A percentile compares a stretch with the other conserved stretches of the same genome.
Evolutionary conservation across 805 yeast genomes (phyloP).

Genomic region (Candida endomychidarum): DNA sequence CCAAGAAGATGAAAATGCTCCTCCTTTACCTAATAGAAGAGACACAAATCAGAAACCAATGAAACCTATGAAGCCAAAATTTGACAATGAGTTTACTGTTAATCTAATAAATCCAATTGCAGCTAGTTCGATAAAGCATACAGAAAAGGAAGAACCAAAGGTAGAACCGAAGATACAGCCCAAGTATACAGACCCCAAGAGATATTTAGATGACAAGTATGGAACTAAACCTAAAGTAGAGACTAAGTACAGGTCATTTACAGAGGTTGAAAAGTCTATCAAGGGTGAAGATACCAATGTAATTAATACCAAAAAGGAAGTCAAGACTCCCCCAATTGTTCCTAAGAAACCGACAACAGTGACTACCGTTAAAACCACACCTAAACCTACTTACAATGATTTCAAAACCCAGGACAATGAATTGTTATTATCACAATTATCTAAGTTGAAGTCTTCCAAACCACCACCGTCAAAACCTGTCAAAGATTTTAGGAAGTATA

Average conservation of each 20-base stretch:
- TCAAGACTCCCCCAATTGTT: too few relatives aligned
- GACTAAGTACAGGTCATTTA: constrained; percentile 18
- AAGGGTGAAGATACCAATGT: constrained; percentile 4
- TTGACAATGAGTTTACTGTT: constrained; percentile 13
- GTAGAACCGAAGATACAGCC: not conserved
- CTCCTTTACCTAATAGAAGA: constrained; percentile 7
- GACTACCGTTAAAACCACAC: not conserved
- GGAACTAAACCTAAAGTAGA: not conserved
- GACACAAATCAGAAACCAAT: constrained; percentile 3
- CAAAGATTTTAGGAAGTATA: constrained; percentile 7
- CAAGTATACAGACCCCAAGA: not conserved
- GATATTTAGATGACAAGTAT: not conserved
- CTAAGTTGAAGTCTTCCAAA: constrained; percentile 16
- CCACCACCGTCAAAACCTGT: constrained; percentile 11
- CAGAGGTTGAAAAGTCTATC: constrained; percentile 23
- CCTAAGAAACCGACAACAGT: constrained; percentile 2
- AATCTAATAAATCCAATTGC: constrained; percentile 21
- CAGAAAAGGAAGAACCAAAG: too few relatives aligned
- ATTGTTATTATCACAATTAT: constrained; percentile 24
- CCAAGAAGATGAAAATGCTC: constrained; percentile 8
- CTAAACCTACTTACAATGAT: constrained; percentile 3
- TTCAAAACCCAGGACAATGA: constrained; percentile 21
- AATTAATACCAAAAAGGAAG: not conserved
- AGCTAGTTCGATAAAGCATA: too few relatives aligned
- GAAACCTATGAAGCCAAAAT: constrained; percentile 3